Percentiles rank a stretch among this genome's conserved stretches.
These are phyloP conservation scores for Solanum verrucosum DNA, from an alignment of 257 asterid genomes.

Conservation along the genomic window DNA sequence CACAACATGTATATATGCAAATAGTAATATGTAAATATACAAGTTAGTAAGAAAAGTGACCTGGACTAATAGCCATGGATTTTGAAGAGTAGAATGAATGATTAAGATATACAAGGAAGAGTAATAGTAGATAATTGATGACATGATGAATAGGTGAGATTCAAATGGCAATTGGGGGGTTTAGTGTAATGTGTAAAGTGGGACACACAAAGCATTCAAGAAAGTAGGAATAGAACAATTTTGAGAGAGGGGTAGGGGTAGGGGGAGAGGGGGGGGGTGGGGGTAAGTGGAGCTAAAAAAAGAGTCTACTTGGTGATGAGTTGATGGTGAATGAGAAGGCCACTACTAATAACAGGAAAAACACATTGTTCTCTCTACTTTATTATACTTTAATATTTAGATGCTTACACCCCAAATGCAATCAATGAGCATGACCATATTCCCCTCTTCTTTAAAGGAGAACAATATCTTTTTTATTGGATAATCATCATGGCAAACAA, in stretches of 20 bases:
- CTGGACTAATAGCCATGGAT: slow-evolving; percentile 19
- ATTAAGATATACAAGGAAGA: slow-evolving; percentile 12
- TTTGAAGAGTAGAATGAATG: slow-evolving; percentile 9
- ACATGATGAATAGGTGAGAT: slow-evolving; percentile 12
- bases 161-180: slow-evolving; percentile 15
- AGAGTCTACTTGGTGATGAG: slow-evolving; percentile 37
- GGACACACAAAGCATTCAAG: slow-evolving; percentile 44
- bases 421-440: slow-evolving; percentile 31
- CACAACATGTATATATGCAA: background rate
- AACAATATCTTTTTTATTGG: slow-evolving; percentile 9
- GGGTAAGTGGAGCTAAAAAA: slow-evolving; percentile 13
- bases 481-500: slow-evolving; percentile 11
- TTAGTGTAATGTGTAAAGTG: slow-evolving; percentile 6
- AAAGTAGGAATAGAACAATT: slow-evolving; percentile 8
- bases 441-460: slow-evolving; percentile 26
- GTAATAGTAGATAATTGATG: slow-evolving; percentile 14
- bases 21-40: too few species aligned
- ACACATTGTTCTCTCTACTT: slow-evolving; percentile 19
- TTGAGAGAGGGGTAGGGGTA: background rate
- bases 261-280: background rate
- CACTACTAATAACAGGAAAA: slow-evolving; percentile 39
- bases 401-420: slow-evolving; percentile 36
- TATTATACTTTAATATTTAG: slow-evolving; percentile 17
- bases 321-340: slow-evolving; percentile 70
- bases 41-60: slow-evolving; percentile 21